Base-by-base conservation (phyloP, 768 basidiomycete species). In the Russula virescens region DNA sequence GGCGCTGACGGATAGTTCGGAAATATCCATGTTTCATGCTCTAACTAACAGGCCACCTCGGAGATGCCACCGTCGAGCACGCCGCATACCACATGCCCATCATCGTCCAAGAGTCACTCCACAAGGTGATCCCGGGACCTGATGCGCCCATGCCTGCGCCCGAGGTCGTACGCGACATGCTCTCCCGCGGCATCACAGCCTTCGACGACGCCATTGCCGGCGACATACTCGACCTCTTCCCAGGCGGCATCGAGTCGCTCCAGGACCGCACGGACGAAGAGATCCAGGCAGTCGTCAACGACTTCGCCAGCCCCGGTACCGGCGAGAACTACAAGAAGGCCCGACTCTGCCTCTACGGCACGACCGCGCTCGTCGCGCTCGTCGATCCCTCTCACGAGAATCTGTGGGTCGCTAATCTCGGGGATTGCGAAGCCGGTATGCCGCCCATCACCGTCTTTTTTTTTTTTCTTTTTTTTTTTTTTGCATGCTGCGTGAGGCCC, bases 341-440 rank as follows among this genome's bases (percentile, higher is more conserved):
- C 21, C 74, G 85, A 52, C 77, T 88, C 45, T 87, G 87, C 70
- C 88, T 91, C 83, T 87, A 89, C 68, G 89, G 89, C n/a, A 88
- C 87, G 0, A 91, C 89, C 5, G 88, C 87, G 9, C 80, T 91
- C 43, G 82, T 91, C 47, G 82, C 89, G 10, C 78, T 91, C 46
- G 80, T 88, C 47, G 88, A 90, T 73, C 87, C 88, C 43, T 76
- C 82, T 10, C 80, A 83, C 63, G 77, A 81, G 68, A 83, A 89
- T 62, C 74, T 91, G n/a, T 91, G 89, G 89, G 75, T 91, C 40
- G 89, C 88, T 2, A 90, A 90, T 69, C 77, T 91, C 26, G 89
- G 89, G 13, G 89, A 91, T 70, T 91, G 88, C 70, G 85, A 88
- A 77, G 89, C 87, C 58, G 78, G 88, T 88, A 68, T 63, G 86